Base-by-base conservation (phyloP, 495 filamentous ascomycete genomes). In the Penicillium riverlandense region DNA sequence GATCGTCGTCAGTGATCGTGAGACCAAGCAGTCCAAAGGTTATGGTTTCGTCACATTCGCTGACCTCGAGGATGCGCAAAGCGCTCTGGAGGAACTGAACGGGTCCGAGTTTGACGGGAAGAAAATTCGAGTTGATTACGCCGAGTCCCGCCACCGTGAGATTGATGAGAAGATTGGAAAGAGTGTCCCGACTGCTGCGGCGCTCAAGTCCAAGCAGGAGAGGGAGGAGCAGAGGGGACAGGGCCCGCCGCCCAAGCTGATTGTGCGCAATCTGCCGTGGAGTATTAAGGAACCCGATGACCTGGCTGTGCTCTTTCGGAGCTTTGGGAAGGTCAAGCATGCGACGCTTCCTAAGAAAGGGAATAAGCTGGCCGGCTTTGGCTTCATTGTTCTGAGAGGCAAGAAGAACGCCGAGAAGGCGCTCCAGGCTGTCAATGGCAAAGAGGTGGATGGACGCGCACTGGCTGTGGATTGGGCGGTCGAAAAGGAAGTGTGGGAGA, bases 31-130 rank as follows among this genome's bases (percentile, higher is more conserved):
- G 38, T 95, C 86, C 13, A 85, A 88, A 52, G 91, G 91, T 8
- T 99, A 86, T 63, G 92, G 92, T 38, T 99, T 99, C 65, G 90
- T 97, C 37, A 95, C 92, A 10, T 96, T 97, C 55, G 84, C 90
- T 55, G 91, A 97, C 55, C 73, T 85, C 40, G 89, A 96, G 47
- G 92, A 99, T 66, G 90, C 92, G 22, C 66, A 84, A 50, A 71
- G 77, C 40, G 92, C 92, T 11, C 71, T 82, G 57, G 75, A 85
- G 48, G 82, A 90, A 59, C 79, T 95, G 57, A 77, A 94, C 55
- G 82, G 83, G 38, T 66, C 80, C 36, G 67, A 75, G 14, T 76
- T 96, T 30, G 74, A 86, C 31, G 91, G 90, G 1, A 80, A 85
- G 49, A 86, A 84, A 49, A 80, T 98, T 55, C 81, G 76, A 43